Evolutionary conservation across 73 alveolate genomes (phyloP), one percentile per base, ranked within the genome.

Genomic region (Paramecium pentaurelia): DNA sequence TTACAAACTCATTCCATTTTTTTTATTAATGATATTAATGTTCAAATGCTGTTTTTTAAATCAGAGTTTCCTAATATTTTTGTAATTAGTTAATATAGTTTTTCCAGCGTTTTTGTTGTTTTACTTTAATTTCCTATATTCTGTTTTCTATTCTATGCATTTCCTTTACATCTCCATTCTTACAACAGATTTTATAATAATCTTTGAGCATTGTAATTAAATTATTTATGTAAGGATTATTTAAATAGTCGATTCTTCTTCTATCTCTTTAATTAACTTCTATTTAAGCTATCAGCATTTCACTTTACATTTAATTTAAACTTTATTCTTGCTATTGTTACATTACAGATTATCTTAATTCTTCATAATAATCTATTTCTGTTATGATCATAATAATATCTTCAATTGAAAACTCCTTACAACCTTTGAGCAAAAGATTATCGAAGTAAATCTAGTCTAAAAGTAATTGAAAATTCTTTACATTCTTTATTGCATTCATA

Each of bases 291-390:
- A 75, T 75, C 10, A 22, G 60, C 60, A 75, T 75, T 38, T 75
- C 58, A 38, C 59, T 75, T 75, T 75, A 75, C 5, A 36, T 27
- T 38, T 75, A 36, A 75, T 38, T 42, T 12, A 75, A 38, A 75
- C 16, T 75, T 75, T 36, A 36, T 75, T 75, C 88, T 38, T 75
- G 38, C 36, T 75, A n/a, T 38, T 38, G n/a, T 75, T 75, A 18
- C 25, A 75, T 22, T n/a, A 75, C 88, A 3, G 36, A 36, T 38
- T 22, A 32, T 42, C 47, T 75, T 18, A 75, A 38, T 75, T 36
- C 60, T 75, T 75, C 88, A 42, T 75, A 75, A 38, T 75, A 75
- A 30, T 75, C 88, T 36, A 75, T 75, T 75, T 75, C 88, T 75
- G 88, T 75, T 25, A 75, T 75, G 8, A 75, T 11, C 88, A 75